Percentiles rank a stretch among this genome's conserved stretches.
Conservation (phyloP, 192 early-diverging fungal species). For the Linnemannia exigua region DNA sequence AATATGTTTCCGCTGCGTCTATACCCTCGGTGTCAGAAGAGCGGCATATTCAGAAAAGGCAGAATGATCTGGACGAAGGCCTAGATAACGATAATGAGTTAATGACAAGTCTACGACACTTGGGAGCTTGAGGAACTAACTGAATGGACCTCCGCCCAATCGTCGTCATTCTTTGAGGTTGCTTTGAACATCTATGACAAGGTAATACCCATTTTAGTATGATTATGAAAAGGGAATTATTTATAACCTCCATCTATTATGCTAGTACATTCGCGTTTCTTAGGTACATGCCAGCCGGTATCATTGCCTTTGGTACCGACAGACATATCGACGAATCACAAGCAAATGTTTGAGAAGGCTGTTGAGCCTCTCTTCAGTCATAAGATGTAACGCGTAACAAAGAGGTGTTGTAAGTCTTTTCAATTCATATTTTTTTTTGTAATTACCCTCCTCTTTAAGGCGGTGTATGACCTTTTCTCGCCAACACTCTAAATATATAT, state of each 20-base stretch:
- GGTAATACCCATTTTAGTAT: background rate
- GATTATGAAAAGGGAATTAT: background rate
- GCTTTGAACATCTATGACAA: background rate
- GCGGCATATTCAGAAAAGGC: no score
- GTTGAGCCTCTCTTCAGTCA: background rate
- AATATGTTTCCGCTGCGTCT: no score
- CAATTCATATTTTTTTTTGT: background rate
- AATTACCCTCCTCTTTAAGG: background rate
- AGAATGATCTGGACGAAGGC: no score
- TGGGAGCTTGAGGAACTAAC: background rate
- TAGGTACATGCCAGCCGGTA: background rate
- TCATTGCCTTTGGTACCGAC: background rate
- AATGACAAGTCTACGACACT: background rate
- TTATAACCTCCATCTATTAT: background rate
- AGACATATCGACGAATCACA: background rate
- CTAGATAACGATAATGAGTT: no score
- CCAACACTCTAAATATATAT: background rate
- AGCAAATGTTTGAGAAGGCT: slow-evolving; percentile 11
- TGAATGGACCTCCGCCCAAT: background rate
- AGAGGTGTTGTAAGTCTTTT: background rate
- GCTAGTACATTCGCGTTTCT: background rate
- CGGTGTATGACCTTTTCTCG: background rate
- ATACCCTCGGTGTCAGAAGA: background rate
- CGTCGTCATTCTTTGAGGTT: background rate
- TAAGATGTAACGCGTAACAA: background rate